Percentiles rank a stretch among this genome's conserved stretches.
Conservation (phyloP, 2,329 filamentous ascomycete genomes). For the Epichloe sibirici region DNA sequence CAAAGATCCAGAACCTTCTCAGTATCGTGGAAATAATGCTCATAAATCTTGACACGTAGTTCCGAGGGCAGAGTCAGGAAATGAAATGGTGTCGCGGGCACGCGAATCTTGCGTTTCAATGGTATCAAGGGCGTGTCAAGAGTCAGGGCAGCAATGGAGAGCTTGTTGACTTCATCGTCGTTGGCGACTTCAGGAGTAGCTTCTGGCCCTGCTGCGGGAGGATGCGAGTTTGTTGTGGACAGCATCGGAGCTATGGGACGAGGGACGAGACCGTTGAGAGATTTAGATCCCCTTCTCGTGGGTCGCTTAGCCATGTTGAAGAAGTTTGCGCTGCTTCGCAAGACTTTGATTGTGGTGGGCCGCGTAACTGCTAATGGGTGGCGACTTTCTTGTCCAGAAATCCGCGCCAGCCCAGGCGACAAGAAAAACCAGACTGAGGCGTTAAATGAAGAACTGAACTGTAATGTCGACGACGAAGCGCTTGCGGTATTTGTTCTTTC, state of each 20-base stretch:
- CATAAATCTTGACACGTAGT: conserved; percentile 57
- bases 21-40: conserved; percentile 42
- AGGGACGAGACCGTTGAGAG: conserved; percentile 16
- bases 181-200: conserved; percentile 24
- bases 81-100: conserved; percentile 37
- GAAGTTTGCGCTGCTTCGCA: neutral
- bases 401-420: neutral
- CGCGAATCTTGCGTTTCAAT: conserved; percentile 19
- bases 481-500: neutral
- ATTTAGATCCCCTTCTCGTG: conserved; percentile 8
- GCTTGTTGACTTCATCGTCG: conserved; percentile 27
- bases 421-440: neutral
- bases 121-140: conserved; percentile 25
- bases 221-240: conserved; percentile 22
- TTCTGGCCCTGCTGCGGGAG: conserved; percentile 18
- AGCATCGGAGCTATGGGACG: conserved; percentile 14
- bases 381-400: neutral
- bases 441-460: neutral
- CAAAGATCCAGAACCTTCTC: conserved; percentile 53
- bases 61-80: conserved; percentile 60
- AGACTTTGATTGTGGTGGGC: neutral
- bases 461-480: neutral
- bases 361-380: neutral
- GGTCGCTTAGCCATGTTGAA: conserved; percentile 15
- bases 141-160: conserved; percentile 32